Conservation (phyloP, 1,139 yeast species). For the Debaryomyces robertsiae region DNA sequence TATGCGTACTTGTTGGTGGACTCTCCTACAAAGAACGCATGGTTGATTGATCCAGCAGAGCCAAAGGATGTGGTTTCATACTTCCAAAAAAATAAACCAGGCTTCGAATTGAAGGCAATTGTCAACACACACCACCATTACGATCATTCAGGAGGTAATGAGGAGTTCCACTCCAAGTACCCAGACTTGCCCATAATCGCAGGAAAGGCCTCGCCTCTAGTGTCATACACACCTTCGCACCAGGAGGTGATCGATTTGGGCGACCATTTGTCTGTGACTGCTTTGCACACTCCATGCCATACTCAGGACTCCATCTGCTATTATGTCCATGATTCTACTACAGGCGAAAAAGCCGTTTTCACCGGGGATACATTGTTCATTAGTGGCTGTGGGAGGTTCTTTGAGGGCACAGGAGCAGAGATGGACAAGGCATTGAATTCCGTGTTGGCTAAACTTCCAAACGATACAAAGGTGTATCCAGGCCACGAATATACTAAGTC, state of each 20-base stretch:
- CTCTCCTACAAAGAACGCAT: constrained; percentile 64
- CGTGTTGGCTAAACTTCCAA: constrained; percentile 61
- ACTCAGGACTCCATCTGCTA: constrained; percentile 95
- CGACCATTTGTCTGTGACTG: constrained; percentile 62
- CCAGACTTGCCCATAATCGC: constrained; percentile 76
- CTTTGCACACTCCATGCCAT: constrained; percentile 96
- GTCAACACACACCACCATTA: constrained; percentile 95
- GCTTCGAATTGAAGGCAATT: constrained; percentile 61
- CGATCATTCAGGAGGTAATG: constrained; percentile 93
- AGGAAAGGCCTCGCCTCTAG: constrained; percentile 77
- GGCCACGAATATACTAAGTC: constrained; percentile 95
- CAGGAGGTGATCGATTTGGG: constrained; percentile 67
- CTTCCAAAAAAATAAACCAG: constrained; percentile 26
- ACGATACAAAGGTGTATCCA: constrained; percentile 74
- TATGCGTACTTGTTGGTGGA: constrained; percentile 82
- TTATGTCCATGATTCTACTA: constrained; percentile 61
- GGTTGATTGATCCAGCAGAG: constrained; percentile 93
- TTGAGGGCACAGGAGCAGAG: constrained; percentile 83
- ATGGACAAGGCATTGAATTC: constrained; percentile 73
- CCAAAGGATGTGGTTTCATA: constrained; percentile 55
- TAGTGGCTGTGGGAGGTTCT: constrained; percentile 96
- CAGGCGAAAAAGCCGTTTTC: constrained; percentile 73
- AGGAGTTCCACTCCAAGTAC: constrained; percentile 40
- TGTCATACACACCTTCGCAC: constrained; percentile 67
- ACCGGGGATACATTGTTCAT: constrained; percentile 95